phyloP scores from a whole-genome alignment of 2,329 filamentous ascomycete species.

The Bretziella fagacearum region DNA sequence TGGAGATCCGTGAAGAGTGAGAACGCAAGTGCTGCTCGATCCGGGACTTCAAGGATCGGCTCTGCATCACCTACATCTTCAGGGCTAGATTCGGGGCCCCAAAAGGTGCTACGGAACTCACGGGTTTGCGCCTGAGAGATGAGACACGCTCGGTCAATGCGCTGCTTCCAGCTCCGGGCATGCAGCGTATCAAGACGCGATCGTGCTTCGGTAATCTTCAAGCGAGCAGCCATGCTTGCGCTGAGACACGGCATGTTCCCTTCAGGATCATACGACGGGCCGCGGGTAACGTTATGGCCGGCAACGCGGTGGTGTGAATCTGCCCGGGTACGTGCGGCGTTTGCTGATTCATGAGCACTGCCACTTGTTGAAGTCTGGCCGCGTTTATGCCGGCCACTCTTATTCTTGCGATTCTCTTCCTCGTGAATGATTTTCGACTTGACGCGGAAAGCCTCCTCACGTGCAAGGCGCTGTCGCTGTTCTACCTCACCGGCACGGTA shows the following conservation, averaged over 20 bases:
- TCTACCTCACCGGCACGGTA: slow-evolving; percentile 80
- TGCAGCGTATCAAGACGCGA: slow-evolving; percentile 63
- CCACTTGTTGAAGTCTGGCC: slow-evolving; percentile 15
- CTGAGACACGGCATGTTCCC: slow-evolving; percentile 32
- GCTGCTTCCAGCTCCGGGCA: slow-evolving; percentile 76
- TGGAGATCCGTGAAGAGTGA: slow-evolving; percentile 70
- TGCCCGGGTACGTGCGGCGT: slow-evolving; percentile 22
- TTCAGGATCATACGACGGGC: slow-evolving; percentile 66
- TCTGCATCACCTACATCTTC: slow-evolving; percentile 72
- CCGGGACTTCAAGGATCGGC: slow-evolving; percentile 68
- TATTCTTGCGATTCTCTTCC: slow-evolving; percentile 42
- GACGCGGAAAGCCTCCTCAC: slow-evolving; percentile 75
- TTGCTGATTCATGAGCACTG: not conserved
- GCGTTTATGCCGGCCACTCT: slow-evolving; percentile 30
- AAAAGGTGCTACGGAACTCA: slow-evolving; percentile 64
- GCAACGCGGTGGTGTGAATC: slow-evolving; percentile 28
- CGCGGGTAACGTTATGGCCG: slow-evolving; percentile 31
- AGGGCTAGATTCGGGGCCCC: slow-evolving; percentile 63
- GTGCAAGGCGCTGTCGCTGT: slow-evolving; percentile 73
- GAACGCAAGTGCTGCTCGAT: slow-evolving; percentile 68
- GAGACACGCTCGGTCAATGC: slow-evolving; percentile 61
- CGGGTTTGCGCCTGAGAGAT: slow-evolving; percentile 58
- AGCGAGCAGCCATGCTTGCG: slow-evolving; percentile 12
- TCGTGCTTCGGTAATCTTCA: slow-evolving; percentile 56
- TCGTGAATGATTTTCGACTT: slow-evolving; percentile 76